Base-by-base conservation (phyloP, 129 eudicot species). In the Silybum marianum region DNA sequence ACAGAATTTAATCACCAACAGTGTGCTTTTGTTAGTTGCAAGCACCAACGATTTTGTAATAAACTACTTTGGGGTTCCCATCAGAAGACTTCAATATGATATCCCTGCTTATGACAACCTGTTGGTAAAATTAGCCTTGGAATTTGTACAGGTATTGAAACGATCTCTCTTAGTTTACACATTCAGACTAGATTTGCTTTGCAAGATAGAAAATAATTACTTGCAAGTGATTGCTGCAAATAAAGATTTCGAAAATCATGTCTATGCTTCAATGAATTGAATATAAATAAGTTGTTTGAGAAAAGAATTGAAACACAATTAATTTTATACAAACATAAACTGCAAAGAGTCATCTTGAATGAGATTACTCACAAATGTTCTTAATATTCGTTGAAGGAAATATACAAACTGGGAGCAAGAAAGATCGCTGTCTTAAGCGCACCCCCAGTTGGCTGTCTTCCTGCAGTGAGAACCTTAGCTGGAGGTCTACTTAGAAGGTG, bases 401-500 rank as follows among this genome's bases (percentile, higher is more conserved):
- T 92, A 23, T 75, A 88, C 83, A 74, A 81, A 73, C 79, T 83
- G 6, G 97, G 97, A 21, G 94, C 89, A 30, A 81, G 90, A 80
- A 86, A 90, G 78, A 85, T 92, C 3, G 95, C 71, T 9, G 80
- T 92, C 11, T 84, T 87, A 40, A 77, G 90, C 6, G 84, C 81
- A 3, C 95, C 97, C 8, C 97, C 93, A 22, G 32, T 88, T 2
- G 97, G 97, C 16, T 92, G 97, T 62, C 30, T 88, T 76, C 97
- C 97, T 9, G 76, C 84, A 34, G 87, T 85, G 36, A 85, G 97
- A 81, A 92, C 95, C 0, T 77, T 87, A 5, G 90, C 72, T 1
- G 94, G 94, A 21, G 94, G 94, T 4, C 5, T 25, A 1, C 14
- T 3, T 2, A 82, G 95, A 42, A 30, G 10, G 2, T 92, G 97